These are phyloP conservation scores for Bjerkandera adusta DNA, from an alignment of 1,284 basidiomycete species.

Conservation along the genomic window DNA sequence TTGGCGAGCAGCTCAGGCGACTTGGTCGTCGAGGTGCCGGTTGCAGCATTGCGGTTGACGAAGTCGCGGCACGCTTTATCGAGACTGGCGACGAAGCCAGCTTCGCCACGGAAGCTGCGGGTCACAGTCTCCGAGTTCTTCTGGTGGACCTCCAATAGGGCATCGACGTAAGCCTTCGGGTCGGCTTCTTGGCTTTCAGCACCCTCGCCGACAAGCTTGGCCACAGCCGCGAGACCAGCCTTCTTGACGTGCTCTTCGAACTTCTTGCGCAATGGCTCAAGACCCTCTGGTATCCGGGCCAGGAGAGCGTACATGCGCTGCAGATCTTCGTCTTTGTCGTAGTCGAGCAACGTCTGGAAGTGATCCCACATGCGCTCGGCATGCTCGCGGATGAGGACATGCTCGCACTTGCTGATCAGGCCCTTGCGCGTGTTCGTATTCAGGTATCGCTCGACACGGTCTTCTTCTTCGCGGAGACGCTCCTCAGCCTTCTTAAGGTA, in stretches of 20 bases:
- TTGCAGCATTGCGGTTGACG: slow-evolving; percentile 93
- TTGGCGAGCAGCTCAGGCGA: slow-evolving; percentile 95
- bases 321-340: slow-evolving; percentile 91
- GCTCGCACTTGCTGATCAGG: slow-evolving; percentile 90
- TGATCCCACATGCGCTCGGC: slow-evolving; percentile 89
- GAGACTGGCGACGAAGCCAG: slow-evolving; percentile 92
- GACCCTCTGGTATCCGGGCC: slow-evolving; percentile 84
- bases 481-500: slow-evolving; percentile 97
- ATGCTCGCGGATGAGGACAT: slow-evolving; percentile 90
- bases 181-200: slow-evolving; percentile 68
- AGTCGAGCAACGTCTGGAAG: slow-evolving; percentile 91
- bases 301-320: slow-evolving; percentile 95
- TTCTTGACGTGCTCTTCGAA: slow-evolving; percentile 96
- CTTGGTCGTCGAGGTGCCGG: slow-evolving; percentile 79
- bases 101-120: slow-evolving; percentile 90
- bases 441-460: slow-evolving; percentile 93
- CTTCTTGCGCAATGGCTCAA: slow-evolving; percentile 89
- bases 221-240: slow-evolving; percentile 82
- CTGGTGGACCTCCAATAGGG: slow-evolving; percentile 86
- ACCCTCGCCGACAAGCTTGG: slow-evolving; percentile 76
- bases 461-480: slow-evolving; percentile 91
- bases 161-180: slow-evolving; percentile 94
- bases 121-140: slow-evolving; percentile 92
- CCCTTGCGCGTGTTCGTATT: slow-evolving; percentile 86
- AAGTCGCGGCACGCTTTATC: slow-evolving; percentile 98